Conservation (phyloP, 192 early-diverging fungal species). For the Coemansia sp. region DNA sequence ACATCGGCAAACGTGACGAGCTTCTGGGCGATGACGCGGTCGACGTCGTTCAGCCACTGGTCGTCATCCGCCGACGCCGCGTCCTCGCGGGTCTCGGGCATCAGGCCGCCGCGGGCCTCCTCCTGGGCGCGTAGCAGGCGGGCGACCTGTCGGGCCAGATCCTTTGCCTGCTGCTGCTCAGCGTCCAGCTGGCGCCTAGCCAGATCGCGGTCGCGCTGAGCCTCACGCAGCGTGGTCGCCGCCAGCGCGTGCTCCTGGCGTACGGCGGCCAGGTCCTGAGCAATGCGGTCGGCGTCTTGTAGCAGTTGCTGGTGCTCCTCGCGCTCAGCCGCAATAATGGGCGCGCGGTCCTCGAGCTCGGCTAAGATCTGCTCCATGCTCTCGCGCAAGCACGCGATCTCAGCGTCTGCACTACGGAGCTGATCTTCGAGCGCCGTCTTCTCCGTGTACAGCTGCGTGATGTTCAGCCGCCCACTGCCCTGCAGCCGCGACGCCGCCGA, state of each 20-base stretch:
- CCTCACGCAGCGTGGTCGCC: constrained; percentile 29
- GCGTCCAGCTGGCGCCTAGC: constrained; percentile 50
- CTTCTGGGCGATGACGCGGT: constrained; percentile 61
- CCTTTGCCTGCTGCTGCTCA: constrained; percentile 62
- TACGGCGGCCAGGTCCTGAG: constrained; percentile 53
- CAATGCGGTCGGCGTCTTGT: constrained; percentile 58
- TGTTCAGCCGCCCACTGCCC: constrained; percentile 56
- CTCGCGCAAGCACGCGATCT: constrained; percentile 58
- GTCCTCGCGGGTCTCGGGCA: constrained; percentile 34
- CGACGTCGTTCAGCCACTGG: constrained; percentile 48
- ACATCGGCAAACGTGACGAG: constrained; percentile 61
- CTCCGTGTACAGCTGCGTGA: constrained; percentile 69
- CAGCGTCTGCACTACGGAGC: constrained; percentile 53
- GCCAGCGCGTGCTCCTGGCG: constrained; percentile 42
- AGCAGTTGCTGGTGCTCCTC: constrained; percentile 60
- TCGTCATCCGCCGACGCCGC: constrained; percentile 26
- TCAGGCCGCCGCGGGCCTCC: constrained; percentile 55
- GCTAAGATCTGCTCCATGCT: constrained; percentile 62
- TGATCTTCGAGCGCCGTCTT: constrained; percentile 61
- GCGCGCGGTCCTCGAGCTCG: constrained; percentile 65
- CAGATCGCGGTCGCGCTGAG: constrained; percentile 49
- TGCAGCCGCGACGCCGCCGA: constrained; percentile 53
- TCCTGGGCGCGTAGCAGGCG: constrained; percentile 60
- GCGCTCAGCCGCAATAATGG: constrained; percentile 64
- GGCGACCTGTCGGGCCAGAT: constrained; percentile 62